Evolutionary conservation across 495 filamentous ascomycete species (phyloP).

Genomic region (Hyaloscypha variabilis): DNA sequence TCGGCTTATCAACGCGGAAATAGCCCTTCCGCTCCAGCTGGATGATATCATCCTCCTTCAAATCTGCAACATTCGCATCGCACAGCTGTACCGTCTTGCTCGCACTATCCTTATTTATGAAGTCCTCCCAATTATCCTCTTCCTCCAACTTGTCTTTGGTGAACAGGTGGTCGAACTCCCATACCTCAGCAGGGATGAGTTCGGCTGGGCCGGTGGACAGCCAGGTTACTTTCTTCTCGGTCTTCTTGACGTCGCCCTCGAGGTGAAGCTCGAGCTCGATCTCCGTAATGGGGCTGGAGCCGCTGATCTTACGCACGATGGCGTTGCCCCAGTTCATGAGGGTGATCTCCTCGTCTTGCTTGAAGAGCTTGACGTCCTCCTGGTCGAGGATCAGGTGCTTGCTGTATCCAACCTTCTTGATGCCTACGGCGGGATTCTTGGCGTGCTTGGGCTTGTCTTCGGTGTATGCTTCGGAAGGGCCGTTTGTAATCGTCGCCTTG

Average conservation of each 20-base stretch:
- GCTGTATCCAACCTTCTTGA: conserved; percentile 74
- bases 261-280: conserved; percentile 77
- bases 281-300: conserved; percentile 52
- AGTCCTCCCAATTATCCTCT: conserved; percentile 72
- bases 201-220: conserved; percentile 66
- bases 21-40: conserved; percentile 87
- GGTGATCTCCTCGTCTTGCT: conserved; percentile 78
- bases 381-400: conserved; percentile 70
- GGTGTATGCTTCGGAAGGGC: conserved; percentile 58
- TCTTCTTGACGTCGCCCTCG: conserved; percentile 82
- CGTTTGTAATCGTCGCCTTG: conserved; percentile 58
- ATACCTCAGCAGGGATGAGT: conserved; percentile 68
- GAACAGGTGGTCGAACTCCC: conserved; percentile 79
- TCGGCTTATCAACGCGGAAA: conserved; percentile 63
- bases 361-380: conserved; percentile 72
- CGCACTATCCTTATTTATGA: conserved; percentile 69
- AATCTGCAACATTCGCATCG: conserved; percentile 71
- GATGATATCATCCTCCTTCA: conserved; percentile 73
- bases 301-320: conserved; percentile 69
- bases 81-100: conserved; percentile 64
- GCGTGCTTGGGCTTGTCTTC: conserved; percentile 73
- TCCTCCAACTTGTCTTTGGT: conserved; percentile 79
- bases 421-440: conserved; percentile 75
- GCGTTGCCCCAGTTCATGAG: conserved; percentile 90
- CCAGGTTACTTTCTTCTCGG: conserved; percentile 86